These are phyloP conservation scores for Rhododendron simsii DNA, from an alignment of 148 eudicot species.

Conservation along the genomic window DNA sequence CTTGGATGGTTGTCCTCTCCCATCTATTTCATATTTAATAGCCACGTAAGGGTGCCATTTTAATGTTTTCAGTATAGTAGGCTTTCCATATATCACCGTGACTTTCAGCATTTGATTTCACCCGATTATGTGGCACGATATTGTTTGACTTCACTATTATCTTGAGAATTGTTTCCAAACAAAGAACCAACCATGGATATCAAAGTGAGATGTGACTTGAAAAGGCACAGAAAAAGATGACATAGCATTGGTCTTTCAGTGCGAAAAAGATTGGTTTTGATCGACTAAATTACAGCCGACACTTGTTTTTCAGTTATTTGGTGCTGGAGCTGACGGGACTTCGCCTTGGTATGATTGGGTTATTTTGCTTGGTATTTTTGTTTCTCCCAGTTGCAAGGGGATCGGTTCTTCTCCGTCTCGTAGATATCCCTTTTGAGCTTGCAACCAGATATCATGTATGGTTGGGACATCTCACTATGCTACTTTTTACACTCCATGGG, in stretches of 20 bases:
- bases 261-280: background rate
- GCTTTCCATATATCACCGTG: too few species aligned
- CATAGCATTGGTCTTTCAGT: background rate
- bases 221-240: too few species aligned
- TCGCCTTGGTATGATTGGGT: conserved; percentile 53
- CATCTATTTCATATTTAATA: too few species aligned
- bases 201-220: too few species aligned
- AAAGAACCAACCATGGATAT: too few species aligned
- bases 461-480: conserved; percentile 91
- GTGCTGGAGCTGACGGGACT: conserved; percentile 49
- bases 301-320: conserved; percentile 33
- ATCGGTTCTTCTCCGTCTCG: conserved; percentile 61
- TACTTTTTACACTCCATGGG: conserved; percentile 72
- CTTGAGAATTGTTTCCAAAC: too few species aligned
- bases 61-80: too few species aligned
- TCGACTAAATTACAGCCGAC: background rate
- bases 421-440: conserved; percentile 81
- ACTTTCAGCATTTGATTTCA: too few species aligned
- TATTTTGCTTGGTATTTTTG: conserved; percentile 63
- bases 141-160: too few species aligned
- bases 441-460: conserved; percentile 89
- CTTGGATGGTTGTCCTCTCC: too few species aligned
- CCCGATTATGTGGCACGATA: too few species aligned
- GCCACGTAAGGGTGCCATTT: too few species aligned
- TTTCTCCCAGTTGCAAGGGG: conserved; percentile 83